Percentiles rank a stretch among this genome's conserved stretches.
These are phyloP conservation scores for Microbotryum intermedium DNA, from an alignment of 1,284 basidiomycete genomes.

Conservation along the genomic window DNA sequence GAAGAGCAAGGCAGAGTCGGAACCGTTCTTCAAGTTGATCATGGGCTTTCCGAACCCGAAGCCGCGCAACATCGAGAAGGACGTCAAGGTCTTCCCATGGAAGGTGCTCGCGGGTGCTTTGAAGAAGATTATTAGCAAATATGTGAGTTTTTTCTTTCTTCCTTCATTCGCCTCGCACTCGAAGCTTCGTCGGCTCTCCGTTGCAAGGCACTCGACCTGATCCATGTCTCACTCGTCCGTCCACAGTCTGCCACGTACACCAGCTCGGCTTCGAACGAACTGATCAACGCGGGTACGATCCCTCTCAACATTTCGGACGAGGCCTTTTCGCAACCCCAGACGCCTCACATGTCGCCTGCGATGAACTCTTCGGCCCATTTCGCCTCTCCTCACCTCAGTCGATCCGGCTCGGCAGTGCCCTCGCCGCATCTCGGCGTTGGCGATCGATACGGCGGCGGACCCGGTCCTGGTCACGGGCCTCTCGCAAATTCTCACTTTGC, in stretches of 20 bases:
- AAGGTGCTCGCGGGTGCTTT: constrained; percentile 65
- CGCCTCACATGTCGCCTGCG: neutral
- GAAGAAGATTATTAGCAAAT: constrained; percentile 85
- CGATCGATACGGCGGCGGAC: neutral
- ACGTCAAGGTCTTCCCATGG: constrained; percentile 97
- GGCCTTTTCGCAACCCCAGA: neutral
- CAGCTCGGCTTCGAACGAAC: neutral
- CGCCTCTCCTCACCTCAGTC: neutral
- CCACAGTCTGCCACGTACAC: constrained; percentile 28
- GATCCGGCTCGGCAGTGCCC: neutral
- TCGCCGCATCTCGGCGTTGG: neutral
- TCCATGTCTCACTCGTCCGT: neutral
- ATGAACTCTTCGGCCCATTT: neutral
- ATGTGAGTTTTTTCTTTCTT: constrained; percentile 11
- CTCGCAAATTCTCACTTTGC: neutral
- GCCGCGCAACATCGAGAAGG: constrained; percentile 94
- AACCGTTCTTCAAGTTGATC: constrained; percentile 82
- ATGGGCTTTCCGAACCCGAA: constrained; percentile 93
- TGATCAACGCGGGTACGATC: neutral
- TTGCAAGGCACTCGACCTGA: neutral
- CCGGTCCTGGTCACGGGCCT: neutral
- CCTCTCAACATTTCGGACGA: neutral
- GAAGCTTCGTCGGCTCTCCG: neutral
- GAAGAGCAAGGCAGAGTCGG: constrained; percentile 69
- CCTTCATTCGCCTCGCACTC: neutral